Percentiles rank a stretch among this genome's conserved stretches.
Conservation (phyloP, 495 filamentous ascomycete genomes). For the Bacidia rubella region DNA sequence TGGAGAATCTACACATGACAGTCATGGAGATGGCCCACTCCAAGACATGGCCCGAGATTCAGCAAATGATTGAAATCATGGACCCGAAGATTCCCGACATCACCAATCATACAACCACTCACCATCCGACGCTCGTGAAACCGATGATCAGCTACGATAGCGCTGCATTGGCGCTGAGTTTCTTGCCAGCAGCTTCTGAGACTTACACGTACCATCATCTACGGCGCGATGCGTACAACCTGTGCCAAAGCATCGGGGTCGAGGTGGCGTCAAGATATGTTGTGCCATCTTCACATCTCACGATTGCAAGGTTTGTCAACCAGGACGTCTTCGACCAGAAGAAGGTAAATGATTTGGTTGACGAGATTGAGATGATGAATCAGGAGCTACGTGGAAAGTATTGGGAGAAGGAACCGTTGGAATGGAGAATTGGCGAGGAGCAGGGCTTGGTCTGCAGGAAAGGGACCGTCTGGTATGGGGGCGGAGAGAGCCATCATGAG, state of each 20-base stretch:
- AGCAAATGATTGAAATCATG: constrained; percentile 41
- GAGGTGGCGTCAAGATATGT: constrained; percentile 61
- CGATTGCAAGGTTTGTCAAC: constrained; percentile 64
- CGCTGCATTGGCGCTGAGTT: constrained; percentile 71
- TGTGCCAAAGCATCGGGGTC: constrained; percentile 43
- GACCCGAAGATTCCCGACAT: constrained; percentile 35
- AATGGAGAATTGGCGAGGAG: constrained; percentile 70
- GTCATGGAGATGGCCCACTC: constrained; percentile 70
- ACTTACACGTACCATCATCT: constrained; percentile 83
- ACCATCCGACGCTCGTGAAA: constrained; percentile 61
- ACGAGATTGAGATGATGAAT: constrained; percentile 64
- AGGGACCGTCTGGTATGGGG: constrained; percentile 76
- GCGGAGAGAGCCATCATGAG: constrained; percentile 45
- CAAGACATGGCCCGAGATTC: constrained; percentile 46
- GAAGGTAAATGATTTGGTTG: constrained; percentile 44
- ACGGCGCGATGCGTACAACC: constrained; percentile 57
- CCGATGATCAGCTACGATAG: constrained; percentile 76
- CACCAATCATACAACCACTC: constrained; percentile 45
- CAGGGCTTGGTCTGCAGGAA: constrained; percentile 54
- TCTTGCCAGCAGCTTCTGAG: constrained; percentile 53
- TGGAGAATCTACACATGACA: constrained; percentile 67
- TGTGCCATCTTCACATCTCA: constrained; percentile 79
- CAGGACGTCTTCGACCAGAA: constrained; percentile 27
- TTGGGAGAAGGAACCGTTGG: constrained; percentile 45
- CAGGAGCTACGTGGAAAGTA: constrained; percentile 48